Evolutionary conservation across 495 filamentous ascomycete species (phyloP), one percentile per base, ranked within the genome.

Genomic region (Chaetomidium leptoderma): DNA sequence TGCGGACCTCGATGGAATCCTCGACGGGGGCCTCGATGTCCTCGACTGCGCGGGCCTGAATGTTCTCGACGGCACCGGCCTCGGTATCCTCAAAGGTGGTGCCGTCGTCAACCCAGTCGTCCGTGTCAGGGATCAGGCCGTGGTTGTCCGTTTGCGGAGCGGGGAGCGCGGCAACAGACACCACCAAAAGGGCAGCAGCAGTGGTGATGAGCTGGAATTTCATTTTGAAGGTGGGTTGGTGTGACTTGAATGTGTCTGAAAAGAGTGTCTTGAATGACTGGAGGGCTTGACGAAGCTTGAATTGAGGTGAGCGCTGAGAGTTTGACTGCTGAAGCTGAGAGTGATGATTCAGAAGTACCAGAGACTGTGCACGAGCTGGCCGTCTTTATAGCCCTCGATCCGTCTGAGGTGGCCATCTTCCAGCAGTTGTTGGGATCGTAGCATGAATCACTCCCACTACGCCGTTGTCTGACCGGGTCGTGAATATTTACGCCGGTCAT

Each of bases 141-240:
- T 55, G 39, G 27, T 33, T 48, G 7, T 51, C 59, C 29, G 36
- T 16, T 6, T n/a, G 0, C 17, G 63, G 49, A 19, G 57, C 30
- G 32, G 63, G 60, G 21, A 62, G n/a, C 13, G 56, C 56, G 0
- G 47, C 8, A 27, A 43, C 49, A 3, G 55, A 45, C 21, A 47
- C 56, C 2, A 50, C 39, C 32, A 61, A 27, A 35, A 56, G 16
- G 27, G 53, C 46, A 23, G 60, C 52, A 21, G 50, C 35, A 14
- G 50, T 27, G 47, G 63, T 44, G 40, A 60, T 13, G 63, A 65
- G 56, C 30, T 62, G 63, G 52, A 62, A 57, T 53, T 62, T 65
- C 59, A 65, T 65, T 50, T 59, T 62, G 62, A 50, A 49, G n/a
- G n/a, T n/a, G n/a, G n/a, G n/a, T n/a, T n/a, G n/a, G n/a, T n/a